Evolutionary conservation across 2,329 filamentous ascomycete genomes (phyloP).

Genomic region (Aspergillus pseudonomiae): DNA sequence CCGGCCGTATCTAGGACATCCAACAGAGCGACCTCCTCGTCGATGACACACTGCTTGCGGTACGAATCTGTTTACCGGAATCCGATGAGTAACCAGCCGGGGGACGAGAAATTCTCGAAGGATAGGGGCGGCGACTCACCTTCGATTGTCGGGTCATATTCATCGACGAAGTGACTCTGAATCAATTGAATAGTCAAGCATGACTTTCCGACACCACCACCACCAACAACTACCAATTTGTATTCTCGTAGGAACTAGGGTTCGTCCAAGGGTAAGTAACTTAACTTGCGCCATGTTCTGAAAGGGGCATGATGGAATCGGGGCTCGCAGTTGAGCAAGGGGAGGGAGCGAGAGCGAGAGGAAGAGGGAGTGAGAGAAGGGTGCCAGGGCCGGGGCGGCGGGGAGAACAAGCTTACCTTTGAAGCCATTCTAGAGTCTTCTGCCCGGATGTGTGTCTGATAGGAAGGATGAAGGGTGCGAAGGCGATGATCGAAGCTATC

Average conservation of each 20-base stretch:
- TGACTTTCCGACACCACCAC: constrained; percentile 98
- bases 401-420: constrained; percentile 27
- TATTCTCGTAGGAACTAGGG: constrained; percentile 82
- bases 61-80: constrained; percentile 76
- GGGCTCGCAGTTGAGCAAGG: constrained; percentile 4
- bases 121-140: constrained; percentile 53
- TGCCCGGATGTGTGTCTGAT: constrained; percentile 14
- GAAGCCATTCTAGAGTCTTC: constrained; percentile 31
- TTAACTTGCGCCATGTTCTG: constrained; percentile 16
- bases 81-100: neutral
- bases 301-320: constrained; percentile 7
- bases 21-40: constrained; percentile 95
- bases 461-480: constrained; percentile 15
- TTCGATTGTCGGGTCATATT: constrained; percentile 99
- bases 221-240: constrained; percentile 95
- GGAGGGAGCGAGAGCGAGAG: constrained; percentile 5
- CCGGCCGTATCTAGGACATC: constrained; percentile 98
- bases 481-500: constrained; percentile 28
- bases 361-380: constrained; percentile 11
- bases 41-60: constrained; percentile 99
- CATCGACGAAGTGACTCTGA: constrained; percentile 96
- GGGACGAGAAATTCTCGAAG: neutral
- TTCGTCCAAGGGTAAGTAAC: constrained; percentile 25
- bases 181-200: constrained; percentile 97
- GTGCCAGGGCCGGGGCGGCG: constrained; percentile 6